phyloP scores from a whole-genome alignment of 139 green algal genomes.

The Yamagishiella unicocca region DNA sequence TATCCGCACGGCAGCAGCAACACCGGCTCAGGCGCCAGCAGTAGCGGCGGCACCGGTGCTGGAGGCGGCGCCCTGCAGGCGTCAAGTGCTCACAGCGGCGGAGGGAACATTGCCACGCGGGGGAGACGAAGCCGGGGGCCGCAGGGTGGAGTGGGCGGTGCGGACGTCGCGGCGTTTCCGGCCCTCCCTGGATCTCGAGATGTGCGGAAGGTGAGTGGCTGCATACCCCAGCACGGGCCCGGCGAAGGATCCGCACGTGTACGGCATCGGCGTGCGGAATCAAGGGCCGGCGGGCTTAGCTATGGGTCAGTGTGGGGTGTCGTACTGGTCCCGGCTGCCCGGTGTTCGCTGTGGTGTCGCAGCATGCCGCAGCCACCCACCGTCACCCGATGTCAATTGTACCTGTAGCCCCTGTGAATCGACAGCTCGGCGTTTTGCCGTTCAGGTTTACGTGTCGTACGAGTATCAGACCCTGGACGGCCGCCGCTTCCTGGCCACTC shows the following conservation, averaged over 20 bases:
- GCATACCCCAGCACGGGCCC: too few relatives aligned
- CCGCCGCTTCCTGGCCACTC: conserved; percentile 43
- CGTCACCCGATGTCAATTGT: too few relatives aligned
- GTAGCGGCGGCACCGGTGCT: not conserved
- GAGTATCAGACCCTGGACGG: conserved; percentile 47
- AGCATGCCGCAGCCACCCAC: too few relatives aligned
- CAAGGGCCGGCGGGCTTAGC: too few relatives aligned
- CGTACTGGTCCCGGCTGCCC: too few relatives aligned
- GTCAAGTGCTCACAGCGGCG: too few relatives aligned
- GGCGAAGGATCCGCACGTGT: too few relatives aligned
- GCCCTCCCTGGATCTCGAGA: not conserved
- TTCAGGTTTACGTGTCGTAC: conserved; percentile 41
- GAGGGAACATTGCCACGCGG: not conserved
- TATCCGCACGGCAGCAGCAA: not conserved
- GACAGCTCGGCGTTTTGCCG: too few relatives aligned
- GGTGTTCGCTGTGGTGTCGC: too few relatives aligned
- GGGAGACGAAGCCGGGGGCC: not conserved
- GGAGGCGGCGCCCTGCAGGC: not conserved
- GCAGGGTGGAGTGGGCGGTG: not conserved
- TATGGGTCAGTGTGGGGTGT: too few relatives aligned
- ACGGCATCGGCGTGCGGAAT: too few relatives aligned
- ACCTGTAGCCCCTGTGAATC: too few relatives aligned
- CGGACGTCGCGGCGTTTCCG: not conserved
- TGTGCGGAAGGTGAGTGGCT: not conserved
- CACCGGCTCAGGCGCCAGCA: not conserved